Evolutionary conservation across 192 early-diverging fungal species (phyloP).

Genomic region (Rhizophlyctis rosea): DNA sequence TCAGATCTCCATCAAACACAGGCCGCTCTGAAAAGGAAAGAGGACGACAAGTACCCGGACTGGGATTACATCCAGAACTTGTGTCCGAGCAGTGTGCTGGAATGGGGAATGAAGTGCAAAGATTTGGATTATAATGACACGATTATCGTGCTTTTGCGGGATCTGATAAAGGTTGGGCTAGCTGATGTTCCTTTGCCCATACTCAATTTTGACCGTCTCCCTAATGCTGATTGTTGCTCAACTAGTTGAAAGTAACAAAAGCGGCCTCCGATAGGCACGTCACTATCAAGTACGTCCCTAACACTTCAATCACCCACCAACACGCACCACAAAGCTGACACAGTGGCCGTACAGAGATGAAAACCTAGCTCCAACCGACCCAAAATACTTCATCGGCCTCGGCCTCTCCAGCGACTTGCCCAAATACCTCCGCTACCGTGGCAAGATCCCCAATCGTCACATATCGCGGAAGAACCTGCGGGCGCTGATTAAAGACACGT

Average conservation of each 20-base stretch:
- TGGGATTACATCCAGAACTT: conserved; percentile 47
- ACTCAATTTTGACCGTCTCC: not conserved
- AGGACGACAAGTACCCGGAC: conserved; percentile 37
- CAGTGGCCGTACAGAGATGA: not conserved
- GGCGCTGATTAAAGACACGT: conserved; percentile 48
- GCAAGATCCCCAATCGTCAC: conserved; percentile 48
- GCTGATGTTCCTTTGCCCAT: not conserved
- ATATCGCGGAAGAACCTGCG: conserved; percentile 36
- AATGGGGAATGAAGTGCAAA: conserved; percentile 42
- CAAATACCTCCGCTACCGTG: conserved; percentile 47
- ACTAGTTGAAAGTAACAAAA: not conserved
- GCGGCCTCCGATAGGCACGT: conserved; percentile 5
- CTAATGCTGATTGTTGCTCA: not conserved
- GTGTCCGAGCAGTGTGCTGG: conserved; percentile 35
- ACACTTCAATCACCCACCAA: conserved; percentile 10
- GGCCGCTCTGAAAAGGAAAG: conserved; percentile 15
- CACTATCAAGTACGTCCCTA: conserved; percentile 7
- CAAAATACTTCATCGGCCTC: conserved; percentile 36
- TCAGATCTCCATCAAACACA: not conserved
- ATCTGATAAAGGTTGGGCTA: conserved; percentile 28
- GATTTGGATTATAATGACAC: conserved; percentile 48
- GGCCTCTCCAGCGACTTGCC: conserved; percentile 36
- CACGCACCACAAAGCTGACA: conserved; percentile 1
- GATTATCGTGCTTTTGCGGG: conserved; percentile 42
- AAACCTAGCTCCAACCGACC: conserved; percentile 2